Evolutionary conservation across 805 yeast species (phyloP).

Genomic region (Tetrapisispora pingtungensis): DNA sequence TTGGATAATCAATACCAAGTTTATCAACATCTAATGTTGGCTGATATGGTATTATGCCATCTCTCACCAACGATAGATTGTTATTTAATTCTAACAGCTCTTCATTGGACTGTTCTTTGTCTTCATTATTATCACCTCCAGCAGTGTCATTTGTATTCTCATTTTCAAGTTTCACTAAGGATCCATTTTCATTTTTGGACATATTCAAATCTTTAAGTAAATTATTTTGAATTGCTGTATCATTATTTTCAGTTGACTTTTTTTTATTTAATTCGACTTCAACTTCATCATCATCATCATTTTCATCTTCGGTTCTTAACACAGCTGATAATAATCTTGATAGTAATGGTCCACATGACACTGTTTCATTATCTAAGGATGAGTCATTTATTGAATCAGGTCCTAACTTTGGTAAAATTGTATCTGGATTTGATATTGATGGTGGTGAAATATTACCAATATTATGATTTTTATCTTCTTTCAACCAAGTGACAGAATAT

Average conservation of each 20-base stretch:
- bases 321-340: slow-evolving; percentile 77
- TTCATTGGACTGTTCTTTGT: slow-evolving; percentile 4
- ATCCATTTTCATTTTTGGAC: neutral
- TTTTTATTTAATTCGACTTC: neutral
- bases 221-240: neutral
- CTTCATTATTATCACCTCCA: neutral
- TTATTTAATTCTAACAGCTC: slow-evolving; percentile 16
- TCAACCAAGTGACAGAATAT: slow-evolving; percentile 78
- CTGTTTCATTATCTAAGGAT: slow-evolving; percentile 54
- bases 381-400: slow-evolving; percentile 41
- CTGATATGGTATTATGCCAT: slow-evolving; percentile 32
- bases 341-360: slow-evolving; percentile 87
- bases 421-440: slow-evolving; percentile 36
- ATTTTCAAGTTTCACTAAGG: neutral
- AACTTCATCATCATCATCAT: neutral
- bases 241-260: slow-evolving; percentile 1
- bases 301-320: slow-evolving; percentile 28
- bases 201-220: neutral
- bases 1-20: slow-evolving; percentile 52
- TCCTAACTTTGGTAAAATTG: slow-evolving; percentile 46
- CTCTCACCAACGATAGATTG: slow-evolving; percentile 13
- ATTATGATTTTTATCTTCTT: slow-evolving; percentile 54
- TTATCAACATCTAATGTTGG: slow-evolving; percentile 40
- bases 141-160: slow-evolving; percentile 17
- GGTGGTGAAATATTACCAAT: slow-evolving; percentile 36